Evolutionary conservation across 1,139 yeast genomes (phyloP), one percentile per base, ranked within the genome.

Genomic region (Geotrichum fermentans): DNA sequence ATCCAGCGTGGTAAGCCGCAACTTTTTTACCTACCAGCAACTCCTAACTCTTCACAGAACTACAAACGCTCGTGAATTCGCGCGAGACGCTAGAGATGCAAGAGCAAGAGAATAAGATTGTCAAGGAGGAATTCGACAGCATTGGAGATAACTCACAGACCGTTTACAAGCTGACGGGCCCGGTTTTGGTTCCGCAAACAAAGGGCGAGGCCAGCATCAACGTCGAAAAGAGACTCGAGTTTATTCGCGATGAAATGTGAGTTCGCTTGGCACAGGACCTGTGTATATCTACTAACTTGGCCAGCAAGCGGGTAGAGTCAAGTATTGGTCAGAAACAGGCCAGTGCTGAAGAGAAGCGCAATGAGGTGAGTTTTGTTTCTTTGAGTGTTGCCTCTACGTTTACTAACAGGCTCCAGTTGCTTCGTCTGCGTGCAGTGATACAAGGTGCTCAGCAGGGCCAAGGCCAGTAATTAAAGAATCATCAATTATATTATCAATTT

Each of bases 111-210:
- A 90, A 90, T 68, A 83, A 82, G 62, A 89, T 92, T 47, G 98
- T 92, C n/a, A 74, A 82, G 59, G 81, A 79, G 35, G 65, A 57
- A 43, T 44, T 49, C 40, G 34, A 42, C 34, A 24, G 42, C 8
- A 40, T 47, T 21, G 37, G 29, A 69, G 89, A 55, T 73, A 78
- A 56, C 79, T 75, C 43, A 76, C 75, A 29, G 75, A 94, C 16
- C 59, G 82, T 92, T 34, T 92, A 79, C 70, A 92, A 92, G 67
- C 75, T 90, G 56, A 85, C 92, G 18, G 98, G 98, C 0, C 96
- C 96, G 10, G 89, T 90, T 6, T 73, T 92, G 54, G 73, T 92
- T 54, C 97, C 97, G 2, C 96, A 90, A 62, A 96, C 89, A 49
- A 78, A 77, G 56, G 66, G 66, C 13, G 97, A 92, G 65, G 96